Evolutionary conservation across 2,329 filamentous ascomycete genomes (phyloP), one percentile per base, ranked within the genome.

Genomic region (Aspergillus jensenii): DNA sequence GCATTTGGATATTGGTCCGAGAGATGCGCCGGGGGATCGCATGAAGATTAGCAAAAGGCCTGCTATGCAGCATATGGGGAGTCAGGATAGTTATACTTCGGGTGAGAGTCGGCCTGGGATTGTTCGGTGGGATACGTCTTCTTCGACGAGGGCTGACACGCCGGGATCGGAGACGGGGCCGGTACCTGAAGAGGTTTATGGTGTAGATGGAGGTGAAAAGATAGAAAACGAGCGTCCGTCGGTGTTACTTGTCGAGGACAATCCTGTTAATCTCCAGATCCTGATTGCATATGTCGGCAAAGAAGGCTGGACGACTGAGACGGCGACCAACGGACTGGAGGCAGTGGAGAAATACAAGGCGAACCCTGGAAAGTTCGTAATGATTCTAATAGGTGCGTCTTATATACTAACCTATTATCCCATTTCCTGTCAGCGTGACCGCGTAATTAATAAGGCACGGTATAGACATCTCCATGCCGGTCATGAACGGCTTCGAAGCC

Each of bases 381-480:
- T 31, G 27, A 31, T 31, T 31, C 27, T 31, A 9, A 31, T 31
- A 11, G 27, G 27, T 21, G 21, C 1, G 21, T 21, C 21, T 4
- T 1, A 3, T 21, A 21, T 21, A 21, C 19, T 21, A 21, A 21
- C 1, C 19, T 3, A 3, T 21, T 21, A 21, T 21, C 19, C 19
- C 19, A 21, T 21, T 3, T n/a, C 21, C 21, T 21, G 3, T 21
- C 21, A 21, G 3, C 4, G 3, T 21, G 21, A 21, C 21, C n/a
- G 21, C 21, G 21, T 21, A 3, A 21, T 31, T 31, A 31, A 31
- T 9, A 31, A 31, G n/a, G n/a, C n/a, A n/a, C n/a, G n/a, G n/a
- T n/a, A n/a, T n/a, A n/a, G 67, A 72, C 52, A 70, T 72, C n/a
- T 70, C 65, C 17, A 73, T 73, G 70, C 71, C 71, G 1, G 63